Conservation (phyloP, 352 stramenopile species). For the Sclerospora graminicola region DNA sequence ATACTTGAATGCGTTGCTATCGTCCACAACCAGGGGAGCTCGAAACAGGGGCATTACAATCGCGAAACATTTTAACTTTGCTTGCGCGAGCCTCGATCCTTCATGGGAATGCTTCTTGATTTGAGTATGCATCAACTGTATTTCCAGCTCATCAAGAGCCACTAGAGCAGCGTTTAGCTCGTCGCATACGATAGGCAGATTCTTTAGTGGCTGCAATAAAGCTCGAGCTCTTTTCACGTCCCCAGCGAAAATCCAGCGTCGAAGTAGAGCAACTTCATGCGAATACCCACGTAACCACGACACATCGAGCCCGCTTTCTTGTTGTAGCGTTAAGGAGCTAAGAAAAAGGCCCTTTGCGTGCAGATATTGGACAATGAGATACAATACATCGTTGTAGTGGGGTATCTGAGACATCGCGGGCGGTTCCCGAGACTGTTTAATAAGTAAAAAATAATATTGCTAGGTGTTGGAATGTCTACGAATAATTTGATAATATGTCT, state of each 20-base stretch:
- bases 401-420: slow-evolving; percentile 6
- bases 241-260: slow-evolving; percentile 42
- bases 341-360: no score
- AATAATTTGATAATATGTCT: slow-evolving; percentile 22
- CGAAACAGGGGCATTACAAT: slow-evolving; percentile 32
- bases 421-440: no score
- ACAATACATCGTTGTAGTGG: slow-evolving; percentile 29
- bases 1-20: slow-evolving; percentile 41
- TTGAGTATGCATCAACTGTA: slow-evolving; percentile 15
- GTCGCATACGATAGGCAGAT: slow-evolving; percentile 2
- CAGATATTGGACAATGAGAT: slow-evolving; percentile 36
- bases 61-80: slow-evolving; percentile 38
- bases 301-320: no score
- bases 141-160: slow-evolving; percentile 28
- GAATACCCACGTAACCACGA: no score
- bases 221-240: slow-evolving; percentile 26
- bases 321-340: no score
- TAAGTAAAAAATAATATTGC: no score
- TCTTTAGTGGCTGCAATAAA: slow-evolving; percentile 29
- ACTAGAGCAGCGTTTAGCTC: slow-evolving; percentile 5
- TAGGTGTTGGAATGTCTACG: slow-evolving; percentile 2
- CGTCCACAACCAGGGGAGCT: slow-evolving; percentile 18
- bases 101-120: slow-evolving; percentile 5
- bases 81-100: slow-evolving; percentile 11
- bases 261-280: slow-evolving; percentile 33